Conservation (phyloP, 208 protist genomes). For the Porcisia hertigi region DNA sequence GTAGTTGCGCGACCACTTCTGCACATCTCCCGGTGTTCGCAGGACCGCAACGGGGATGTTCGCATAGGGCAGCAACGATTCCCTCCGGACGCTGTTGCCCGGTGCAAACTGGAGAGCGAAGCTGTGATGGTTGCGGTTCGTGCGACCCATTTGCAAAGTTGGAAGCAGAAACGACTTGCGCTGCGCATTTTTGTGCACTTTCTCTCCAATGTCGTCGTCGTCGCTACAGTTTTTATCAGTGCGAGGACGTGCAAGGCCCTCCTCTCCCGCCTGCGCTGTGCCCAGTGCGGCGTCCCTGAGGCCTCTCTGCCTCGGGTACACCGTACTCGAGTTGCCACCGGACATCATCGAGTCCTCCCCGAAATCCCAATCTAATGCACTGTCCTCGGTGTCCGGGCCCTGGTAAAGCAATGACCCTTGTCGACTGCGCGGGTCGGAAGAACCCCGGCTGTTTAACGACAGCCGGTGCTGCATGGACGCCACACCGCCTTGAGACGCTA, state of each 20-base stretch:
- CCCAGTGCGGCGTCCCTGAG: neutral
- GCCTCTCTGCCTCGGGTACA: neutral
- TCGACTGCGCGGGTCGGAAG: neutral
- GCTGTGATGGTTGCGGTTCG: constrained; percentile 22
- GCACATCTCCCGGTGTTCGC: constrained; percentile 45
- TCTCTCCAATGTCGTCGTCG: neutral
- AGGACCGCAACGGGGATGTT: constrained; percentile 72
- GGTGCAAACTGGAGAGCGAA: constrained; percentile 78
- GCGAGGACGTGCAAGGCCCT: neutral
- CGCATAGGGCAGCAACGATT: constrained; percentile 62
- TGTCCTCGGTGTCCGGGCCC: neutral
- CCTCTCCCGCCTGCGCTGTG: neutral
- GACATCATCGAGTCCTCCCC: neutral
- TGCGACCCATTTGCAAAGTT: constrained; percentile 36
- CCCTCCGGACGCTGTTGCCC: constrained; percentile 48
- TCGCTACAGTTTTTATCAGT: constrained; percentile 10
- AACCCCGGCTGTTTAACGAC: neutral
- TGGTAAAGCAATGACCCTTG: neutral
- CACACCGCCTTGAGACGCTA: neutral
- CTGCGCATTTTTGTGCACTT: neutral
- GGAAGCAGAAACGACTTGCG: constrained; percentile 42
- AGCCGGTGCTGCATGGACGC: neutral
- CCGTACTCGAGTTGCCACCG: neutral
- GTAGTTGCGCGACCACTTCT: constrained; percentile 64
- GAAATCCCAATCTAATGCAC: neutral